phyloP scores from a whole-genome alignment of 2,329 filamentous ascomycete genomes.

The Cercospora citrullina region DNA sequence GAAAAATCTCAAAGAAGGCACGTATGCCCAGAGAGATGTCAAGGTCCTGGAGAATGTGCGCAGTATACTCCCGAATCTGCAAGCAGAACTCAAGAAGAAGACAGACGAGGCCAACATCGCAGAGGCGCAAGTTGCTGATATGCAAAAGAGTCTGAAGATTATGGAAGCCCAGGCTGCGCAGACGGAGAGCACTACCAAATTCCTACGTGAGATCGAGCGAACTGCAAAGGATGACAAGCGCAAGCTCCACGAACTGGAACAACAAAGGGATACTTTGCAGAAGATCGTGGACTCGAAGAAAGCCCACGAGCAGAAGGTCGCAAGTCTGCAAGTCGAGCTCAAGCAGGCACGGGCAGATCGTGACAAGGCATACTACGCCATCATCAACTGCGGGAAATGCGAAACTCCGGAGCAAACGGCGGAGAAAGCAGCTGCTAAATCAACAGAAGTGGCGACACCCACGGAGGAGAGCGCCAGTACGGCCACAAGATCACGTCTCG shows the following conservation, averaged over 20 bases:
- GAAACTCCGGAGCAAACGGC: conserved; percentile 20
- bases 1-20: conserved; percentile 51
- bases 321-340: conserved; percentile 34
- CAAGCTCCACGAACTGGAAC: conserved; percentile 23
- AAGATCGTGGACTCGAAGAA: conserved; percentile 30
- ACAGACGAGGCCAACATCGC: conserved; percentile 52
- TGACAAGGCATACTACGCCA: conserved; percentile 40
- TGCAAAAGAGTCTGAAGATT: conserved; percentile 32
- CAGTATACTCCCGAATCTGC: conserved; percentile 56
- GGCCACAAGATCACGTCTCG: conserved; percentile 24
- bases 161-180: conserved; percentile 34
- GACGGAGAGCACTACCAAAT: conserved; percentile 24
- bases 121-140: conserved; percentile 46
- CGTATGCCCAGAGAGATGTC: conserved; percentile 50
- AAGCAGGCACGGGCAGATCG: conserved; percentile 36
- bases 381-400: conserved; percentile 40
- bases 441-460: conserved; percentile 19
- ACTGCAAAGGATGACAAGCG: conserved; percentile 12
- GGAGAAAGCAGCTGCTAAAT: conserved; percentile 5
- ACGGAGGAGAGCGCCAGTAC: conserved; percentile 23
- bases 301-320: conserved; percentile 33
- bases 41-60: conserved; percentile 57
- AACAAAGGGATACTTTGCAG: conserved; percentile 34
- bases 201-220: conserved; percentile 33
- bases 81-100: conserved; percentile 55